phyloP scores from a whole-genome alignment of 768 basidiomycete species.

The Suillus occidentalis region DNA sequence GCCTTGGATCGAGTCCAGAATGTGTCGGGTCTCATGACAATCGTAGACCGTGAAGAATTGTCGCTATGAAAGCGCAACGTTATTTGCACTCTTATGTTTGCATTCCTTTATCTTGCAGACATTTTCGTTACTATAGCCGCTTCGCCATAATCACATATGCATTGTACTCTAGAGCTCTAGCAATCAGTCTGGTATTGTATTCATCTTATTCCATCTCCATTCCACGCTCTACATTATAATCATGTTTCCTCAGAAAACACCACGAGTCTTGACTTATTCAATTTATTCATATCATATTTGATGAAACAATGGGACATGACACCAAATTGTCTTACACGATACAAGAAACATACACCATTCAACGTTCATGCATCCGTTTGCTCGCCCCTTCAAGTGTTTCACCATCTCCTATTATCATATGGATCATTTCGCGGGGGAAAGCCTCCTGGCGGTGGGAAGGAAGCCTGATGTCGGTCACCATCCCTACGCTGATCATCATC shows the following conservation, averaged over 20 bases:
- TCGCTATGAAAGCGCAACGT: constrained; percentile 3
- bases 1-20: constrained; percentile 58
- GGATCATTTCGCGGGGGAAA: constrained; percentile 5
- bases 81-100: constrained; percentile 8
- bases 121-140: neutral
- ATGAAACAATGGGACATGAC: neutral
- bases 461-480: neutral
- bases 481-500: neutral
- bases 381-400: neutral
- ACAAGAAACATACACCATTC: neutral
- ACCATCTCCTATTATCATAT: constrained; percentile 6
- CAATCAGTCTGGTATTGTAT: neutral
- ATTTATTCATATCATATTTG: neutral
- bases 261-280: neutral
- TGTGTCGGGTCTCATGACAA: constrained; percentile 77
- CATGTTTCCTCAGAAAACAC: neutral
- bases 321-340: neutral
- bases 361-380: neutral
- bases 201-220: neutral
- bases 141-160: constrained; percentile 3
- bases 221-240: neutral
- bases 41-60: constrained; percentile 45
- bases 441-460: neutral
- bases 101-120: neutral
- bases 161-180: constrained; percentile 2